phyloP scores from a whole-genome alignment of 768 basidiomycete genomes.

The Scleroderma bovista region DNA sequence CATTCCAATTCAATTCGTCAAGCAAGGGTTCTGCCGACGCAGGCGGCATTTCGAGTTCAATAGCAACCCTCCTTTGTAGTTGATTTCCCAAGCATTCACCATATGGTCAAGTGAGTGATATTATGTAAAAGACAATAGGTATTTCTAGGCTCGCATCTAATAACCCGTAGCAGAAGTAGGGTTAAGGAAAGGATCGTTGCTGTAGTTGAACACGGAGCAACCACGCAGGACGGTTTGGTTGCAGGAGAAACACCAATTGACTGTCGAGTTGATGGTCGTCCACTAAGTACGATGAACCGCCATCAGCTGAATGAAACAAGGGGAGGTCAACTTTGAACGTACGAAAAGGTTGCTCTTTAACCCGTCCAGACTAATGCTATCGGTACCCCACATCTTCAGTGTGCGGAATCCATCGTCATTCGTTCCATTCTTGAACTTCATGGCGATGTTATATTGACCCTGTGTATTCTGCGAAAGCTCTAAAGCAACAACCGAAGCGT shows the following conservation, averaged over 20 bases:
- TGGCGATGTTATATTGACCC: constrained; percentile 67
- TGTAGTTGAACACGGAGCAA: constrained; percentile 27
- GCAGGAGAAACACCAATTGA: constrained; percentile 30
- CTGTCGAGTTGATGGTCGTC: constrained; percentile 26
- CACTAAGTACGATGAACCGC: constrained; percentile 10
- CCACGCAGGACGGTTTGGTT: constrained; percentile 28
- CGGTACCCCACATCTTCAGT: constrained; percentile 59
- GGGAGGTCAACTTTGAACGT: background rate
- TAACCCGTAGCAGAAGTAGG: background rate
- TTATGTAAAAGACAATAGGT: too few relatives aligned
- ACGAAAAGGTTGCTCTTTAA: constrained; percentile 18
- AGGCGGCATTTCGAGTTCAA: too few relatives aligned
- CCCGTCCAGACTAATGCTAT: constrained; percentile 16
- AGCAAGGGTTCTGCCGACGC: too few relatives aligned
- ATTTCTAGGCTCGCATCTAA: background rate
- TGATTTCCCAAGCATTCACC: too few relatives aligned
- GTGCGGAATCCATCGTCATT: constrained; percentile 45
- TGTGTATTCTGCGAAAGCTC: constrained; percentile 59
- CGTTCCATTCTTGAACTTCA: constrained; percentile 84
- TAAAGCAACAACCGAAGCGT: constrained; percentile 64
- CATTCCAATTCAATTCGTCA: too few relatives aligned
- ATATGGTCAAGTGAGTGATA: background rate
- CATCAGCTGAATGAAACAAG: background rate
- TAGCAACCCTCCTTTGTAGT: too few relatives aligned
- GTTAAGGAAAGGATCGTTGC: constrained; percentile 23